These are phyloP conservation scores for Apiospora phragmitis DNA, from an alignment of 2,329 filamentous ascomycete genomes.

Conservation along the genomic window DNA sequence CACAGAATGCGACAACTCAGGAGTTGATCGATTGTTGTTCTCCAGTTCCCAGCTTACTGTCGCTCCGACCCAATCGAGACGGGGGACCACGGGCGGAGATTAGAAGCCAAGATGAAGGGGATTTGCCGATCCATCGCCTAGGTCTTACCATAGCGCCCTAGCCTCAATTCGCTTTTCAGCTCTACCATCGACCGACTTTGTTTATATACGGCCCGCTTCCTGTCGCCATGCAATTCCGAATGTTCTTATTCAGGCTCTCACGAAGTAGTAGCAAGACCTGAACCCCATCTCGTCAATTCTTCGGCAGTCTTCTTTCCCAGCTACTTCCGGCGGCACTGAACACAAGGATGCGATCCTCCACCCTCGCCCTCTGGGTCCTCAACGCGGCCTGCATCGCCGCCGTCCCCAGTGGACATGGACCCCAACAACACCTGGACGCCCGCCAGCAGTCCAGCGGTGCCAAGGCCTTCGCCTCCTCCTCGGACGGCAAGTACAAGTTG, in stretches of 20 bases:
- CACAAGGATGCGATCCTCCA: neutral
- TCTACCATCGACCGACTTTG: neutral
- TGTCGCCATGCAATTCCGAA: neutral
- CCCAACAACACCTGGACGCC: neutral
- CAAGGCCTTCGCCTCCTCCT: conserved; percentile 36
- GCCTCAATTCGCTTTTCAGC: neutral
- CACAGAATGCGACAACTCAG: too few species aligned
- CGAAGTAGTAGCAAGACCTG: neutral
- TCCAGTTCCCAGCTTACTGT: neutral
- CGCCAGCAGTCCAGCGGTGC: conserved; percentile 18
- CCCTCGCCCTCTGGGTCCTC: conserved; percentile 13
- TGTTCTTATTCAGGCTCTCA: neutral
- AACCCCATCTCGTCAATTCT: neutral
- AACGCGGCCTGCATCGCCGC: conserved; percentile 1
- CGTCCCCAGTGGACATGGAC: neutral
- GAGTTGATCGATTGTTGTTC: neutral
- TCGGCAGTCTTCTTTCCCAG: too few species aligned
- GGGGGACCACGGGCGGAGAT: neutral
- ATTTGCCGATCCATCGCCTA: neutral
- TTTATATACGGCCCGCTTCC: neutral
- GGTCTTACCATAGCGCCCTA: neutral
- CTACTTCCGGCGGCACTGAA: neutral
- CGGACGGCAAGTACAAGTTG: conserved; percentile 38
- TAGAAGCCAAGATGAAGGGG: neutral
- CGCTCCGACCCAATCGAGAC: neutral